Evolutionary conservation across 495 filamentous ascomycete genomes (phyloP).

Genomic region (Staphylotrichum tortipilum): DNA sequence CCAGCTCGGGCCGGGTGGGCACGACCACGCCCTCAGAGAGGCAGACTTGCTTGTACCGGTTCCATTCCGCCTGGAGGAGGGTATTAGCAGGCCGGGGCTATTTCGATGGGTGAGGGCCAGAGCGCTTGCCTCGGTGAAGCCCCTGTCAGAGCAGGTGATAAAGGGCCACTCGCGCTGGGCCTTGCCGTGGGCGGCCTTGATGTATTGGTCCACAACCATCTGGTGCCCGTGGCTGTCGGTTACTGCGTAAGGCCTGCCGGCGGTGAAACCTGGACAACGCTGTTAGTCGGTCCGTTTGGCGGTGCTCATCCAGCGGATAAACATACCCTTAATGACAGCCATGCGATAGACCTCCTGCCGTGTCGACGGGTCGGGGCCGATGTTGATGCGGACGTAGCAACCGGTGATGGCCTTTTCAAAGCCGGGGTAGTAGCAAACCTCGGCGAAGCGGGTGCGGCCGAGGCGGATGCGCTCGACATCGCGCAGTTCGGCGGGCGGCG

Average conservation of each 20-base stretch:
- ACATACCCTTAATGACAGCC: slow-evolving; percentile 71
- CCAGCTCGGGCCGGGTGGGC: slow-evolving; percentile 56
- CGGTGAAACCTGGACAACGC: slow-evolving; percentile 52
- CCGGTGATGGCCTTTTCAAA: slow-evolving; percentile 71
- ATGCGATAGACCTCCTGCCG: slow-evolving; percentile 72
- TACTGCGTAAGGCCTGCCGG: slow-evolving; percentile 73
- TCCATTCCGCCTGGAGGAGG: slow-evolving; percentile 58
- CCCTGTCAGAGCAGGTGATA: slow-evolving; percentile 67
- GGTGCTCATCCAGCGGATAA: background rate
- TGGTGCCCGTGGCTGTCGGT: slow-evolving; percentile 58
- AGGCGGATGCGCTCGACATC: slow-evolving; percentile 78
- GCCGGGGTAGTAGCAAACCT: slow-evolving; percentile 82
- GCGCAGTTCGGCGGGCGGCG: slow-evolving; percentile 54
- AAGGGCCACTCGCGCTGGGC: slow-evolving; percentile 72
- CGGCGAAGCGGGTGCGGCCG: slow-evolving; percentile 69
- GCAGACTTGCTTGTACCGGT: slow-evolving; percentile 71
- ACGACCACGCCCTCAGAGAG: slow-evolving; percentile 60
- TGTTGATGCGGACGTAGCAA: slow-evolving; percentile 73
- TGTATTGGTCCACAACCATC: slow-evolving; percentile 70
- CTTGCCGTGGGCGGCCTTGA: slow-evolving; percentile 65
- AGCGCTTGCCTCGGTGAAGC: slow-evolving; percentile 59
- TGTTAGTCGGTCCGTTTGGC: background rate
- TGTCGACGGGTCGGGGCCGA: slow-evolving; percentile 61
- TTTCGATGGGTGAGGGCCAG: background rate
- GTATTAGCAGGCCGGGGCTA: slow-evolving; percentile 15